phyloP scores from a whole-genome alignment of 1,284 basidiomycete genomes.

The Rhodofomes roseus region DNA sequence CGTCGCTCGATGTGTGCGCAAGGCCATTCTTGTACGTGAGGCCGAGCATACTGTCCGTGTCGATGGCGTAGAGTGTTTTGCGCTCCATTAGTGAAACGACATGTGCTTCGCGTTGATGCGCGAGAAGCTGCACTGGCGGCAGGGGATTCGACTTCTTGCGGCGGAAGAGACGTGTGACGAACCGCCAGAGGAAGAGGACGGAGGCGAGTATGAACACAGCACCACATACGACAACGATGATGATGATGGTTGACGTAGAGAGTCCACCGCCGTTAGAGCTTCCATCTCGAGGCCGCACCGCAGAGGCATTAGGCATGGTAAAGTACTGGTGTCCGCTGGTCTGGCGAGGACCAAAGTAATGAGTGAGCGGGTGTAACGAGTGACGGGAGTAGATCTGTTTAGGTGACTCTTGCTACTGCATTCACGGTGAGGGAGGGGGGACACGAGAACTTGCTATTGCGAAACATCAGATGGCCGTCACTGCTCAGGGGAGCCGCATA shows the following conservation, averaged over 20 bases:
- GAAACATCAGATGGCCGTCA: background rate
- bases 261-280: conserved; percentile 27
- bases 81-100: conserved; percentile 28
- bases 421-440: background rate
- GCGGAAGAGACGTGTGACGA: conserved; percentile 32
- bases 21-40: conserved; percentile 12
- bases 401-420: background rate
- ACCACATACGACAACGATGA: conserved; percentile 39
- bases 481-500: background rate
- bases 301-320: conserved; percentile 10
- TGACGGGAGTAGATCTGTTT: background rate
- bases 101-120: conserved; percentile 50
- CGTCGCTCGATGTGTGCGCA: conserved; percentile 21
- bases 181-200: conserved; percentile 34
- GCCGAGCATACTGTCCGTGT: conserved; percentile 12
- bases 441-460: background rate
- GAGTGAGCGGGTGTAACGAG: background rate
- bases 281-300: conserved; percentile 12
- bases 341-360: background rate
- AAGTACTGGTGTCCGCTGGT: conserved; percentile 14
- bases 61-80: conserved; percentile 18
- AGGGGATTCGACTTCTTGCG: conserved; percentile 39
- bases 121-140: conserved; percentile 57
- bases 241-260: conserved; percentile 42
- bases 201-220: conserved; percentile 37